phyloP scores from a whole-genome alignment of 257 asterid genomes.

The Ballota nigra region DNA sequence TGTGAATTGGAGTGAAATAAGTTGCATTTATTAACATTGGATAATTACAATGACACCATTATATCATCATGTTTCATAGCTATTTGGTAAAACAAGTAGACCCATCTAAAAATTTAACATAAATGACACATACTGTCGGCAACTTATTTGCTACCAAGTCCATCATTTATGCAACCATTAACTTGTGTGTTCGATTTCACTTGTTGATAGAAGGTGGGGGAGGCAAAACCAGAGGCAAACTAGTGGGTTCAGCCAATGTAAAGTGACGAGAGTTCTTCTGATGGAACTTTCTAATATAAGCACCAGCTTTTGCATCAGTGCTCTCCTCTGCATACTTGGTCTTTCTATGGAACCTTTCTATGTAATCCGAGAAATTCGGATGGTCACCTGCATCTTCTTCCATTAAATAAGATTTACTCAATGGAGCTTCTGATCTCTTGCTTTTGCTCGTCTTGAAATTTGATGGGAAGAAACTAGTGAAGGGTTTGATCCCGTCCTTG shows the following conservation, averaged over 20 bases:
- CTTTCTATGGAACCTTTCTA: constrained; percentile 25
- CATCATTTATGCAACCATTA: background rate
- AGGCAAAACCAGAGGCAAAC: background rate
- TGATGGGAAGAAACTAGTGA: background rate
- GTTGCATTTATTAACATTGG: background rate
- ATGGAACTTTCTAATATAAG: constrained; percentile 24
- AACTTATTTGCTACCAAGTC: background rate
- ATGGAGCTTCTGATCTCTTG: background rate
- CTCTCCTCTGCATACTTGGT: constrained; percentile 14
- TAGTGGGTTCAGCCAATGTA: background rate
- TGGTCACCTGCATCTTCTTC: constrained; percentile 12
- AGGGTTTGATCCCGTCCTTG: background rate
- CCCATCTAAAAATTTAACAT: background rate
- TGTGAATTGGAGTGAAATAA: no score
- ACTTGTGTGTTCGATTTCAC: background rate
- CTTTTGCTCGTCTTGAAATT: constrained; percentile 29
- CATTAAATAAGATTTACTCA: constrained; percentile 19
- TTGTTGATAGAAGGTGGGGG: constrained; percentile 20
- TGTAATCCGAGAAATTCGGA: constrained; percentile 27
- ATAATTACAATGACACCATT: background rate
- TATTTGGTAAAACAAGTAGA: background rate
- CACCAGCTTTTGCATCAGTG: constrained; percentile 18
- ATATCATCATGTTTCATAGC: no score
- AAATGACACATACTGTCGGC: background rate
- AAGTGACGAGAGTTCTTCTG: constrained; percentile 19